Evolutionary conservation across 495 filamentous ascomycete species (phyloP).

Genomic region (Copromyces sp.): DNA sequence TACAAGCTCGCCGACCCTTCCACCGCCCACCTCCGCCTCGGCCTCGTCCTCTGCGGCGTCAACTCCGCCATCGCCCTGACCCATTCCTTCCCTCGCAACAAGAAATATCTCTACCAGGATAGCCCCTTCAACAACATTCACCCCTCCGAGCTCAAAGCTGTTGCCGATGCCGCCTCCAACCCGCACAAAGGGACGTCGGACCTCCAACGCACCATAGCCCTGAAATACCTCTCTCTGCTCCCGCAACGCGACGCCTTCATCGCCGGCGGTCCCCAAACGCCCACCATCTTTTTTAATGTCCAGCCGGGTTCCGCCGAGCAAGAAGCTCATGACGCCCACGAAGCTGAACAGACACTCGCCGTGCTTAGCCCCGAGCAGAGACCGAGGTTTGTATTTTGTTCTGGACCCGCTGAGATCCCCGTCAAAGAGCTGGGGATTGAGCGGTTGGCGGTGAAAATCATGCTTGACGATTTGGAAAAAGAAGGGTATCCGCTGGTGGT

Average conservation of each 20-base stretch:
- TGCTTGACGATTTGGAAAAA: conserved; percentile 14
- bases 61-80: conserved; percentile 15
- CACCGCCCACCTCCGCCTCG: conserved; percentile 9
- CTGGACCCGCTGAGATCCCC: conserved; percentile 15
- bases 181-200: conserved; percentile 29
- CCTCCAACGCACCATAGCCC: conserved; percentile 12
- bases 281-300: conserved; percentile 18
- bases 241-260: conserved; percentile 27
- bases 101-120: conserved; percentile 27
- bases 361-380: conserved; percentile 15
- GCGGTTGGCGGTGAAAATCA: conserved; percentile 17
- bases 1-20: conserved; percentile 11
- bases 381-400: conserved; percentile 20
- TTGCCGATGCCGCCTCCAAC: neutral
- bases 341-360: conserved; percentile 20
- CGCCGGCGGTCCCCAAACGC: conserved; percentile 8
- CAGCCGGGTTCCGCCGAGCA: neutral
- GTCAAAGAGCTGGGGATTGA: conserved; percentile 15
- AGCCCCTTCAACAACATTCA: conserved; percentile 32
- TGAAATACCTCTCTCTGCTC: conserved; percentile 20
- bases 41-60: conserved; percentile 16
- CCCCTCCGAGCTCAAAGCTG: conserved; percentile 28
- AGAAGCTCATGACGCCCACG: conserved; percentile 12
- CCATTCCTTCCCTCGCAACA: conserved; percentile 19
- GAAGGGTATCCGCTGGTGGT: conserved; percentile 9